A percentile compares a stretch with the other conserved stretches of the same genome.
Conservation (phyloP, 768 basidiomycete genomes). For the Rhodotorula diobovata region DNA sequence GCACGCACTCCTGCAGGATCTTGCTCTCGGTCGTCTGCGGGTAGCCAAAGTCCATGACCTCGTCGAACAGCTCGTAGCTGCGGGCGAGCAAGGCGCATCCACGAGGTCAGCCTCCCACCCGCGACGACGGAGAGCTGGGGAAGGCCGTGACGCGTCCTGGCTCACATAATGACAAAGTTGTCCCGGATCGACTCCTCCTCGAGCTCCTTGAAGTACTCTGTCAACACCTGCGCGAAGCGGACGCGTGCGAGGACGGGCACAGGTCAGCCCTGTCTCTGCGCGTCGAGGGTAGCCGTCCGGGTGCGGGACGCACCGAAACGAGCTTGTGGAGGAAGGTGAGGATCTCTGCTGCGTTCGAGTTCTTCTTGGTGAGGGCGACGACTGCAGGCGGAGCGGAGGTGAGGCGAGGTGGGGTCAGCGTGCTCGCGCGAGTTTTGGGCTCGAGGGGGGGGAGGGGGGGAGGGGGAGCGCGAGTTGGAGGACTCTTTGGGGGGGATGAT, state of each 20-base stretch:
- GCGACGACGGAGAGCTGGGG: not conserved
- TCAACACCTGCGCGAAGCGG: slow-evolving; percentile 70
- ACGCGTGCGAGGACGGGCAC: too few relatives aligned
- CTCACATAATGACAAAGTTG: slow-evolving; percentile 89
- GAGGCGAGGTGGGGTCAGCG: not conserved
- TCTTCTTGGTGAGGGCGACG: slow-evolving; percentile 89
- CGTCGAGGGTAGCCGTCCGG: too few relatives aligned
- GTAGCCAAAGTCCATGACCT: slow-evolving; percentile 99
- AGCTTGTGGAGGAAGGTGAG: slow-evolving; percentile 94
- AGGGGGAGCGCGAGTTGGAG: too few relatives aligned
- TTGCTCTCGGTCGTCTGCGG: slow-evolving; percentile 99
- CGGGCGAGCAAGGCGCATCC: too few relatives aligned
- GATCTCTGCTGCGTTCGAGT: slow-evolving; percentile 90
- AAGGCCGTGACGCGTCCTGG: not conserved
- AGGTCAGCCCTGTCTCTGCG: too few relatives aligned
- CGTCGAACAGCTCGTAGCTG: slow-evolving; percentile 87
- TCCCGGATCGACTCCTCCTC: slow-evolving; percentile 99
- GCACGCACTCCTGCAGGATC: slow-evolving; percentile 83
- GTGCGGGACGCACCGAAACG: slow-evolving; percentile 45
- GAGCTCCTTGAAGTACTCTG: slow-evolving; percentile 99
- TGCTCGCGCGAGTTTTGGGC: too few relatives aligned
- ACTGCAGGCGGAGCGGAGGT: slow-evolving; percentile 54
- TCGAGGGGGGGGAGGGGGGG: not conserved
- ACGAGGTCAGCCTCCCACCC: not conserved
- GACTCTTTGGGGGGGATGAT: too few relatives aligned